Conservation (phyloP, 257 asterid species). For the Solanum rostratum region DNA sequence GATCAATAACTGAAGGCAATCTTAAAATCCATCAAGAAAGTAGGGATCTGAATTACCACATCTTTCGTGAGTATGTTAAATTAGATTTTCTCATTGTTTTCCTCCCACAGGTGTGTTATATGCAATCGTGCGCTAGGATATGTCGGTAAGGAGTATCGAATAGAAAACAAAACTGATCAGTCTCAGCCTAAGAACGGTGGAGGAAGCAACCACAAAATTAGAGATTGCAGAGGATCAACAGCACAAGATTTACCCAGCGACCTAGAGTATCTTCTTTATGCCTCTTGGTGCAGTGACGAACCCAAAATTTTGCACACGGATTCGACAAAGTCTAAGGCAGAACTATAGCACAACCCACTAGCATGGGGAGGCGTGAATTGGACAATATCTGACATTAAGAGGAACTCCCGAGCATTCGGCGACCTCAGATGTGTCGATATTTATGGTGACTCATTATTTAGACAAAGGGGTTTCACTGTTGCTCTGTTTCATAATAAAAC, state of each 20-base stretch:
- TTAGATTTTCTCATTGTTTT: background rate
- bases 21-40: background rate
- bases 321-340: background rate
- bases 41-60: background rate
- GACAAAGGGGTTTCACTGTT: background rate
- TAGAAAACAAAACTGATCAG: background rate
- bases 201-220: background rate
- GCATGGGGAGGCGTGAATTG: background rate
- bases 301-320: background rate
- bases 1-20: background rate
- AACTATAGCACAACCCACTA: background rate
- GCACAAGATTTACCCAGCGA: background rate
- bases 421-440: no score
- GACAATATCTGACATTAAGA: background rate
- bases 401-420: no score
- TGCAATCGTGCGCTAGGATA: background rate
- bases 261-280: background rate
- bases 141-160: background rate
- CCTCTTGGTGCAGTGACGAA: background rate
- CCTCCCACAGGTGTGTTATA: background rate
- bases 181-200: background rate
- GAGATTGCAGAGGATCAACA: background rate
- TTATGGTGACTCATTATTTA: no score
- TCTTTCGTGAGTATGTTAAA: background rate
- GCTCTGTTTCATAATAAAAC: background rate